Base-by-base conservation (phyloP, 2,329 filamentous ascomycete species). In the Neophaeococcomyces mojaviensis region DNA sequence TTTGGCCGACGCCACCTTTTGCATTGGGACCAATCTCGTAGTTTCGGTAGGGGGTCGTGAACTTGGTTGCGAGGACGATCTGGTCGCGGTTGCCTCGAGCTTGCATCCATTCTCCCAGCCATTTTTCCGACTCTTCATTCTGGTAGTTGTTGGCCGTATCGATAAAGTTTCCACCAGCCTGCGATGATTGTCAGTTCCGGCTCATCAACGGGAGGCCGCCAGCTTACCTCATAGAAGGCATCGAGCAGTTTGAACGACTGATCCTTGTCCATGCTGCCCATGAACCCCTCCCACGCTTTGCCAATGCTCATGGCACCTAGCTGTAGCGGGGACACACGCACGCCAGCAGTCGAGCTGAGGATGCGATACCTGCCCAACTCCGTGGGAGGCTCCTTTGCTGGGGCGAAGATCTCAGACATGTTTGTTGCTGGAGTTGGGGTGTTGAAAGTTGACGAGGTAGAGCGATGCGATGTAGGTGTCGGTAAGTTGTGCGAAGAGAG, bases 61-160 rank as follows among this genome's bases (percentile, higher is more conserved):
- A 84, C 59, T 87, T 87, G 46, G 82, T 86, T 1, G 82, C 81
- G 44, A 86, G 68, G 13, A 86, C 81, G 63, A 87, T 76, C 59
- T 84, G 69, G 54, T 85, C 81, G 19, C 84, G 74, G 49, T 77
- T 77, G n/a, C 73, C 70, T 8, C 79, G 74, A 50, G 73, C 72
- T 55, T 72, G 69, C 78, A 58, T 54, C 55, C 46, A 87, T 54
- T 83, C 79, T 30, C 83, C 83, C 47, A 87, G 68, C 77, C 81
- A 82, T 43, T 58, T 62, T 62, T 86, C 82, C 1, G 77, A 77
- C 55, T 81, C 63, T 60, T 84, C 72, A 48, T 70, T 65, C 55
- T 84, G 81, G 64, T 86, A 86, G 61, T 81, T 81, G 65, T 79
- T 83, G 19, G 72, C 65, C 7, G 44, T 52, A 34, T 47, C 44